Conservation (phyloP, 2,329 filamentous ascomycete genomes). For the Trichoderma harzianum region DNA sequence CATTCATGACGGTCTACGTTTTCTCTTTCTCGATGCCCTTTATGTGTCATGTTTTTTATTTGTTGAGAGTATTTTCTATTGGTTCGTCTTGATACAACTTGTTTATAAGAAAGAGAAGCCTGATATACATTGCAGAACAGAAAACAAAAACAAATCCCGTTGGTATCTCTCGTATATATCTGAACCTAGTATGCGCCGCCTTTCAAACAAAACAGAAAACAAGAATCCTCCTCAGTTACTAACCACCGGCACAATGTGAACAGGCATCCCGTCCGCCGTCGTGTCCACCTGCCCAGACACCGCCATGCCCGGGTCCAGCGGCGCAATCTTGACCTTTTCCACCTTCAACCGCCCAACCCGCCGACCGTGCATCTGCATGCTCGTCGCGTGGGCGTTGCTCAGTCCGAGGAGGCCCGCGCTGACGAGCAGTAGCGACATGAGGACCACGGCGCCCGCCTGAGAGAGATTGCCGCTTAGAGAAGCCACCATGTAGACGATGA, state of each 20-base stretch:
- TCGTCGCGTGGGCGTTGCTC: conserved; percentile 49
- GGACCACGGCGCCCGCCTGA: conserved; percentile 48
- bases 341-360: conserved; percentile 19
- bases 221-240: not conserved
- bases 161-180: not conserved
- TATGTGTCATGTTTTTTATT: not conserved
- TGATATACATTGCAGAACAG: not conserved
- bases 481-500: conserved; percentile 57
- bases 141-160: not conserved
- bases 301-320: conserved; percentile 10
- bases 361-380: conserved; percentile 51
- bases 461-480: conserved; percentile 54
- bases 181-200: not conserved
- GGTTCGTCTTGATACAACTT: not conserved
- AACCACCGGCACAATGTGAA: conserved; percentile 11
- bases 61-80: not conserved
- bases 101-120: not conserved
- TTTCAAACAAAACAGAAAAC: not conserved
- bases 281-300: not conserved
- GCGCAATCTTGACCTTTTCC: conserved; percentile 11
- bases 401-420: conserved; percentile 52
- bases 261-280: not conserved
- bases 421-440: conserved; percentile 50
- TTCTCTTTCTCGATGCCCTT: not conserved
- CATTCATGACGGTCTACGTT: not conserved